A percentile compares a stretch with the other conserved stretches of the same genome.
Conservation (phyloP, 345 rosid species). For the Capsella bursapastoris region DNA sequence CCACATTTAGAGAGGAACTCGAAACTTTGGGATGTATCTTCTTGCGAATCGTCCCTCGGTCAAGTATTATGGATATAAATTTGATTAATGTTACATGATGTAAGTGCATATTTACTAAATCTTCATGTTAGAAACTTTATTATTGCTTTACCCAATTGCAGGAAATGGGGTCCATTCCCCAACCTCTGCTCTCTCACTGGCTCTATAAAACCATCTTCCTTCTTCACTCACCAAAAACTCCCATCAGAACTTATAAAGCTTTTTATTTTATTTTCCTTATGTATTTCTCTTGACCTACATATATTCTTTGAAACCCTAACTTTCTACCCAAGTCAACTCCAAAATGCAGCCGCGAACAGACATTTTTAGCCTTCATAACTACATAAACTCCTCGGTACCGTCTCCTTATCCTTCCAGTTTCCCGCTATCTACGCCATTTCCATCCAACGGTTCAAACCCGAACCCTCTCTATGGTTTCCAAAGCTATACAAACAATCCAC, state of each 20-base stretch:
- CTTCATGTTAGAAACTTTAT: slow-evolving; percentile 20
- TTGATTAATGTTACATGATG: slow-evolving; percentile 24
- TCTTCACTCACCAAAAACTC: slow-evolving; percentile 34
- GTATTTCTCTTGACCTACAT: slow-evolving; percentile 17
- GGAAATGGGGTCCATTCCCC: slow-evolving; percentile 31
- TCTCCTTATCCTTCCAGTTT: slow-evolving; percentile 55
- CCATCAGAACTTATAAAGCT: slow-evolving; percentile 1
- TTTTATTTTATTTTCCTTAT: neutral
- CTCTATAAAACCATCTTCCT: slow-evolving; percentile 36
- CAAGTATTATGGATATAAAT: too few relatives aligned
- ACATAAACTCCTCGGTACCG: slow-evolving; percentile 41
- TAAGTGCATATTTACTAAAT: slow-evolving; percentile 22
- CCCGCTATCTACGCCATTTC: slow-evolving; percentile 43
- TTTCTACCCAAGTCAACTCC: slow-evolving; percentile 25
- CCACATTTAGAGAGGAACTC: too few relatives aligned
- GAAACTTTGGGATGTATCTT: too few relatives aligned
- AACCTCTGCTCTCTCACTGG: slow-evolving; percentile 2
- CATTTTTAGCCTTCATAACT: slow-evolving; percentile 53
- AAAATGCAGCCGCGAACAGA: slow-evolving; percentile 45
- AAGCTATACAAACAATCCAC: slow-evolving; percentile 42
- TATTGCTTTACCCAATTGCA: slow-evolving; percentile 39
- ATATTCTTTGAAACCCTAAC: slow-evolving; percentile 26
- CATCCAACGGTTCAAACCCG: slow-evolving; percentile 38
- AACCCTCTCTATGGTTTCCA: slow-evolving; percentile 46
- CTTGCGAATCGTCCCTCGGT: too few relatives aligned